Conservation (phyloP, 2,329 filamentous ascomycete genomes). For the Cadophora gregata region DNA sequence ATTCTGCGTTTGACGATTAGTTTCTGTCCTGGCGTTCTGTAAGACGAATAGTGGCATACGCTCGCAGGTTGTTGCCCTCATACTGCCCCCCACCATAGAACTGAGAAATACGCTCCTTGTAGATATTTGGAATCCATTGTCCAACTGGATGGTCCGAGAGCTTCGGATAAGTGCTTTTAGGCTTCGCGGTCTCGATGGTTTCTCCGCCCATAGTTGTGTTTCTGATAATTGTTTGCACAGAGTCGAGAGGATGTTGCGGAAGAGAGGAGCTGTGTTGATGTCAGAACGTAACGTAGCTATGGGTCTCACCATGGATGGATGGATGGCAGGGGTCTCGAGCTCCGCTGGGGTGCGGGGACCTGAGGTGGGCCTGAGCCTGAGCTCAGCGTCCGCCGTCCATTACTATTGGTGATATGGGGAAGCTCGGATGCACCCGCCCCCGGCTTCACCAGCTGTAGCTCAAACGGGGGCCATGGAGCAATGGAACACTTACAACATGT, state of each 20-base stretch:
- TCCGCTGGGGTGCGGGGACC: constrained; percentile 23
- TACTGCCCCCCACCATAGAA: constrained; percentile 85
- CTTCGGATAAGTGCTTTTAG: constrained; percentile 43
- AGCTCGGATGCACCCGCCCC: not conserved
- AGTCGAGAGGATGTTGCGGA: constrained; percentile 27
- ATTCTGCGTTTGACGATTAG: constrained; percentile 56
- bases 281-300: constrained; percentile 4
- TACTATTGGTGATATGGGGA: too few relatives aligned
- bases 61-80: constrained; percentile 73
- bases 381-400: not conserved
- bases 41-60: constrained; percentile 54
- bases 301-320: constrained; percentile 21
- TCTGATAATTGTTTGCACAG: constrained; percentile 24
- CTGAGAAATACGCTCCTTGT: constrained; percentile 80
- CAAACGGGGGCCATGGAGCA: not conserved
- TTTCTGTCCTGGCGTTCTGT: not conserved
- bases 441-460: not conserved
- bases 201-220: constrained; percentile 45
- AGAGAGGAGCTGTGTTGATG: constrained; percentile 22
- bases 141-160: constrained; percentile 59
- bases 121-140: constrained; percentile 84
- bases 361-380: too few relatives aligned
- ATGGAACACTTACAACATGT: constrained; percentile 18
- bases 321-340: too few relatives aligned
- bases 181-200: constrained; percentile 37